Evolutionary conservation across 768 basidiomycete genomes (phyloP).

Genomic region (Ramaria sp.): DNA sequence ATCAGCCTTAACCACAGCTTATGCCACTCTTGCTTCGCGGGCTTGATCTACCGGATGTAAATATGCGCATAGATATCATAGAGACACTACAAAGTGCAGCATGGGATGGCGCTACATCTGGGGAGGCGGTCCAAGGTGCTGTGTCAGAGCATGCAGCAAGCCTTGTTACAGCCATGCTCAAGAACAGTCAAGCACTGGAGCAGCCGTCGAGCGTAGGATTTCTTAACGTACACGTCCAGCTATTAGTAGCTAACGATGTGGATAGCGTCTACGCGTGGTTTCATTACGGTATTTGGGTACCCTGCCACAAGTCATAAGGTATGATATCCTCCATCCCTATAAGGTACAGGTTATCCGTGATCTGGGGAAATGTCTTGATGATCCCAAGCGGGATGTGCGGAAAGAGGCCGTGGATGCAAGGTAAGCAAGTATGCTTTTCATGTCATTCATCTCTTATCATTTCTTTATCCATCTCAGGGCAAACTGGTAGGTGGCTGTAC

Average conservation of each 20-base stretch:
- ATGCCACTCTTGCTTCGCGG: constrained; percentile 83
- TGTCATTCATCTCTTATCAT: no score
- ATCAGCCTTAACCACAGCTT: constrained; percentile 38
- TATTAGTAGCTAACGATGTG: not conserved
- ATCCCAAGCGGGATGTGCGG: constrained; percentile 77
- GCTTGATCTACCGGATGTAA: constrained; percentile 63
- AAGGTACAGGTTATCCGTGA: constrained; percentile 66
- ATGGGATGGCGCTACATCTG: constrained; percentile 31
- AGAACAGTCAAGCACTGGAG: constrained; percentile 39
- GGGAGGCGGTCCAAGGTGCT: constrained; percentile 17
- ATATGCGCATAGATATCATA: constrained; percentile 71
- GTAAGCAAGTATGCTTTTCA: constrained; percentile 14
- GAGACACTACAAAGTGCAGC: constrained; percentile 67
- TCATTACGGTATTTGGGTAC: constrained; percentile 67
- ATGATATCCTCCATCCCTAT: constrained; percentile 72
- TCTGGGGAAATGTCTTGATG: constrained; percentile 71
- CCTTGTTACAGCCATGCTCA: constrained; percentile 63
- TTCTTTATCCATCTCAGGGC: not conserved
- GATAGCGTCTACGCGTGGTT: constrained; percentile 54
- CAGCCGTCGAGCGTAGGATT: constrained; percentile 46
- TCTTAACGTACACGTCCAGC: not conserved
- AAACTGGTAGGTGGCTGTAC: not conserved
- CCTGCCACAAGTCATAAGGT: constrained; percentile 69
- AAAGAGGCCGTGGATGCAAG: constrained; percentile 82
- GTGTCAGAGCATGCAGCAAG: constrained; percentile 63